These are phyloP conservation scores for Entomortierella beljakovae DNA, from an alignment of 192 early-diverging fungal genomes.

Conservation along the genomic window DNA sequence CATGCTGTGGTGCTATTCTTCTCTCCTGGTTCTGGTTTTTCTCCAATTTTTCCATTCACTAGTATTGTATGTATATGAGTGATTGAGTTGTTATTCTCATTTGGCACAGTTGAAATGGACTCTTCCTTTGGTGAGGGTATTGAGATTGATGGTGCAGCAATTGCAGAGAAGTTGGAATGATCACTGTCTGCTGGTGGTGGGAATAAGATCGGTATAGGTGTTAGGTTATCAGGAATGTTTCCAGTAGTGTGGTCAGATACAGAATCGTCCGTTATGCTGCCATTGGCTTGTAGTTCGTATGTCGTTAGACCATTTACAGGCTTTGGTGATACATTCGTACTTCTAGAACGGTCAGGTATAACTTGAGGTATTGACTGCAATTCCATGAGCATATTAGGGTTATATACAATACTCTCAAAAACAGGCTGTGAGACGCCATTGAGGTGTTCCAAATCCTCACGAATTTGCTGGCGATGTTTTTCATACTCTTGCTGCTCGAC, in stretches of 20 bases:
- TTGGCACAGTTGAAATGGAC: background rate
- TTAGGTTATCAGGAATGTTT: background rate
- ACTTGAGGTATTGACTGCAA: constrained; percentile 41
- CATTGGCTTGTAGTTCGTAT: background rate
- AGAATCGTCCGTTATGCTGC: background rate
- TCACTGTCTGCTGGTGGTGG: background rate
- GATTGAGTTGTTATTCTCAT: background rate
- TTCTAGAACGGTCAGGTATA: constrained; percentile 18
- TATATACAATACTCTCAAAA: constrained; percentile 36
- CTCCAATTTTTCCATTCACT: background rate
- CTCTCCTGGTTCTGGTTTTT: background rate
- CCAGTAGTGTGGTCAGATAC: background rate
- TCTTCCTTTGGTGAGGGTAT: background rate
- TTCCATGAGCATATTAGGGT: constrained; percentile 38
- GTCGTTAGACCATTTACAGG: background rate
- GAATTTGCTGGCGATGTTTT: constrained; percentile 12
- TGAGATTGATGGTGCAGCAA: background rate
- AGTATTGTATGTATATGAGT: background rate
- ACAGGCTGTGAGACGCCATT: constrained; percentile 19
- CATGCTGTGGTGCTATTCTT: background rate
- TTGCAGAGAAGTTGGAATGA: background rate
- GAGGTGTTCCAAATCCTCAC: constrained; percentile 32
- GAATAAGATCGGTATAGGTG: constrained; percentile 26
- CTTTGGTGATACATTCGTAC: background rate
- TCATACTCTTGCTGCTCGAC: constrained; percentile 13